phyloP scores from a whole-genome alignment of 768 basidiomycete species.

The Suillus placidus region DNA sequence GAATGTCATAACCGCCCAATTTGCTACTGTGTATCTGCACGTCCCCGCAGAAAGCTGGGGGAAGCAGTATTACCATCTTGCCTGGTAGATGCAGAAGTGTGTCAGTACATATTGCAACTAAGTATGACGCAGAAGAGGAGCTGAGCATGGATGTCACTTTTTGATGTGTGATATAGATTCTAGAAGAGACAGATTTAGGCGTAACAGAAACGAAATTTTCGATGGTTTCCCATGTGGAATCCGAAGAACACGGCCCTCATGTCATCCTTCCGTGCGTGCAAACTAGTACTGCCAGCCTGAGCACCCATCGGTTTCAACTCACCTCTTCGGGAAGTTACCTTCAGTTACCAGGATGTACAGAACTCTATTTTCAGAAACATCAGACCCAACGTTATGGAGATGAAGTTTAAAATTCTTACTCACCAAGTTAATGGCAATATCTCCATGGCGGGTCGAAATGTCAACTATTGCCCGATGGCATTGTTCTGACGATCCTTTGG shows the following conservation, averaged over 20 bases:
- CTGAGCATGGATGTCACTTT: not conserved
- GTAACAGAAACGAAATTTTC: not conserved
- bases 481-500: conserved; percentile 37
- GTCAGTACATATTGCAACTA: conserved; percentile 7
- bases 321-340: conserved; percentile 10
- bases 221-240: not conserved
- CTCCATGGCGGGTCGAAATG: conserved; percentile 40
- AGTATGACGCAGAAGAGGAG: not conserved
- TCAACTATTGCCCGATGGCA: conserved; percentile 39
- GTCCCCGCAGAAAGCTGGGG: conserved; percentile 40
- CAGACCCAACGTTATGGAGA: conserved; percentile 6
- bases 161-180: not conserved
- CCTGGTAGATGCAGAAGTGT: conserved; percentile 27
- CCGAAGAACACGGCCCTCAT: not conserved
- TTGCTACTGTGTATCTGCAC: conserved; percentile 35
- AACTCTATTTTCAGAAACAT: conserved; percentile 15
- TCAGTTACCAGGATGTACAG: conserved; percentile 8
- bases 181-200: conserved; percentile 17
- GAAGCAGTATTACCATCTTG: conserved; percentile 38
- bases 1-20: conserved; percentile 36
- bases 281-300: not conserved
- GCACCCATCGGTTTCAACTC: not conserved
- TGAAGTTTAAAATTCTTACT: conserved; percentile 7
- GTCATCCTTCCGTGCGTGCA: not conserved
- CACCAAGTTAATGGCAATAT: conserved; percentile 31